Evolutionary conservation across 139 green algal genomes (phyloP), one percentile per base, ranked within the genome.

Genomic region (Asterochloris sp.): DNA sequence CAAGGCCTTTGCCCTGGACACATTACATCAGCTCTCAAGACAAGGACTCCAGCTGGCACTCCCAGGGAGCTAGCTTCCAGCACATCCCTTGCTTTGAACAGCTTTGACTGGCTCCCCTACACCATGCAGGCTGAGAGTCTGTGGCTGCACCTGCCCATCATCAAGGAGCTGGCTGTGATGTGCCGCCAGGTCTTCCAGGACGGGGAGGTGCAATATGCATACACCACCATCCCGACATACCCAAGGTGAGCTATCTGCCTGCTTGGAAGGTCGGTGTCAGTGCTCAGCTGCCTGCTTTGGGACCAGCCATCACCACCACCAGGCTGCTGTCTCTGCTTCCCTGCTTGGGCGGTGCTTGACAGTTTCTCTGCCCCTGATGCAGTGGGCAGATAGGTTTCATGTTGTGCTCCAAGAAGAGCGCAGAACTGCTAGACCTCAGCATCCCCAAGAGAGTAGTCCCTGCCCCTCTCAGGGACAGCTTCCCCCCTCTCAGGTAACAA

Each of bases 211-310:
- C 89, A 93, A 27, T 99, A 99, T 88, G 97, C 89, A 1, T 98
- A 93, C 91, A 98, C 92, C 83, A 98, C 94, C 87, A 98, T 99
- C 78, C 97, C 97, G 26, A 99, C 97, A 24, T 99, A 99, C 87
- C 97, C 97, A 76, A 95, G 91, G 89, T 92, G 75, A 12, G 64
- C 15, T 23, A 27, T 76, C 17, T 27, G 62, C 24, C 9, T 62
- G 29, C 38, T 78, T 27, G 13, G 14, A 38, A 2, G n/a, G 29
- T 27, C 29, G 24, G 8, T 14, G 11, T 76, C 8, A 28, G 23
- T 1, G 23, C 23, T 79, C 11, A 11, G 29, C 14, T 26, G 29
- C 16, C 2, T 9, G 4, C 13, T 38, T n/a, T 38, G 17, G 16
- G 17, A 26, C 13, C 17, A 64, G 17, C 24, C 38, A 14, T 14